Conservation (phyloP, 345 rosid genomes). For the Eucalyptus coolabah region DNA sequence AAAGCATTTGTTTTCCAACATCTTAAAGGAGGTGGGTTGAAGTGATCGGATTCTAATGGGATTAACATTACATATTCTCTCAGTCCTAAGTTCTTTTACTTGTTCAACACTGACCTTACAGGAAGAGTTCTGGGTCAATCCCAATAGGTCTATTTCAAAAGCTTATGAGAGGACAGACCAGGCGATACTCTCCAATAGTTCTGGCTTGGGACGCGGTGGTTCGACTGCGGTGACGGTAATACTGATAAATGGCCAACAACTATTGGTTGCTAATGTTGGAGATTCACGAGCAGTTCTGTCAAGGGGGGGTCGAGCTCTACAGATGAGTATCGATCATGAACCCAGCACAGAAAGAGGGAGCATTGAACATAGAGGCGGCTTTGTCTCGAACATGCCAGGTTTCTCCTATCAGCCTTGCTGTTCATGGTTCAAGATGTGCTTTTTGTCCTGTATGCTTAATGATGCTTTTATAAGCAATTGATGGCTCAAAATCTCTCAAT, state of each 20-base stretch:
- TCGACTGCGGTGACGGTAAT: conserved; percentile 77
- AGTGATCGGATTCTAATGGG: neutral
- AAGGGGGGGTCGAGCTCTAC: conserved; percentile 40
- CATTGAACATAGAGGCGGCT: conserved; percentile 56
- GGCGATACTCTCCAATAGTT: conserved; percentile 37
- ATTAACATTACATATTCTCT: neutral
- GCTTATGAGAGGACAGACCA: conserved; percentile 61
- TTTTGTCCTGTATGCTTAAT: neutral
- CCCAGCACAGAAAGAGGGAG: conserved; percentile 53
- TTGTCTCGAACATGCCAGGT: conserved; percentile 83
- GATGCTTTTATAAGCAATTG: neutral
- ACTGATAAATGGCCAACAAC: conserved; percentile 30
- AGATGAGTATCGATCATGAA: conserved; percentile 55
- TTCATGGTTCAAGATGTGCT: neutral
- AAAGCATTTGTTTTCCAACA: conserved; percentile 49
- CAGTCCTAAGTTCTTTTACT: neutral
- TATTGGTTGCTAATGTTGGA: conserved; percentile 67
- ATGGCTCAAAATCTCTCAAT: neutral
- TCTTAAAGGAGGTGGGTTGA: conserved; percentile 34
- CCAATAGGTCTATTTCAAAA: conserved; percentile 20
- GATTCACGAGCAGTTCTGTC: conserved; percentile 67
- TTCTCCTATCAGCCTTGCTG: neutral
- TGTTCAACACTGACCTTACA: neutral
- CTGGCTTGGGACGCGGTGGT: conserved; percentile 62
- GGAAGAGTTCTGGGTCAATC: conserved; percentile 48